Base-by-base conservation (phyloP, 2,329 filamentous ascomycete genomes). In the Botryotinia globosa region DNA sequence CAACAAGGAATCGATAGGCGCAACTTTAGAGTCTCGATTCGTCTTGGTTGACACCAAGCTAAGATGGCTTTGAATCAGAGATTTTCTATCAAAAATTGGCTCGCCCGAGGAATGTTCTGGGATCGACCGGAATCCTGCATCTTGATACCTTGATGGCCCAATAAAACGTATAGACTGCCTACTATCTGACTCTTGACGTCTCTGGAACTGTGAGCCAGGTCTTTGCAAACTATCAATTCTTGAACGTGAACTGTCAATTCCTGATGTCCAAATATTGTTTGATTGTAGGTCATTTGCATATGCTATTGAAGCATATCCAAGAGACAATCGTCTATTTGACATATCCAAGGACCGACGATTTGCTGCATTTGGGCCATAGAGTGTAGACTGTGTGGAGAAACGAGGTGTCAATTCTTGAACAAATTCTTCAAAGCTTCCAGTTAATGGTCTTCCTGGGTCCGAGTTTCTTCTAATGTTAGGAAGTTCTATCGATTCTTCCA, bases 201-300 rank as follows among this genome's bases (percentile, higher is more conserved):
- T 42, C 29, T 56, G 37, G 42, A 68, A 56, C 8, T 20, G 18
- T 9, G 63, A 59, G 20, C 10, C 20, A 4, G 54, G 63, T 32
- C 34, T 48, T 20, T 48, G 39, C 22, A 62, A 68, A 9, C 54
- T 20, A 14, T 61, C 39, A 18, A 72, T 62, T 10, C 70, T 72
- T 61, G 70, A 54, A 59, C 54, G 25, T 14, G 70, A 44, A 25
- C 51, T 61, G 16, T 61, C 42, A 18, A 39, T 65, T 9, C 68
- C n/a, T 25, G 75, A 73, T 42, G 73, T 72, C 78, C 78, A 78
- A 22, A 76, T 74, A 1, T 71, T 63, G 9, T 75, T 64, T 32
- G 73, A 69, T 63, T 68, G 68, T 25, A 78, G 25, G 25, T 73
- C 70, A 71, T 75, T 76, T 51, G 75, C 74, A 51, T 78, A 76